Percentiles rank a stretch among this genome's conserved stretches.
Evolutionary conservation across 2,329 filamentous ascomycete genomes (phyloP).

Genomic region (Colletotrichum sp.): DNA sequence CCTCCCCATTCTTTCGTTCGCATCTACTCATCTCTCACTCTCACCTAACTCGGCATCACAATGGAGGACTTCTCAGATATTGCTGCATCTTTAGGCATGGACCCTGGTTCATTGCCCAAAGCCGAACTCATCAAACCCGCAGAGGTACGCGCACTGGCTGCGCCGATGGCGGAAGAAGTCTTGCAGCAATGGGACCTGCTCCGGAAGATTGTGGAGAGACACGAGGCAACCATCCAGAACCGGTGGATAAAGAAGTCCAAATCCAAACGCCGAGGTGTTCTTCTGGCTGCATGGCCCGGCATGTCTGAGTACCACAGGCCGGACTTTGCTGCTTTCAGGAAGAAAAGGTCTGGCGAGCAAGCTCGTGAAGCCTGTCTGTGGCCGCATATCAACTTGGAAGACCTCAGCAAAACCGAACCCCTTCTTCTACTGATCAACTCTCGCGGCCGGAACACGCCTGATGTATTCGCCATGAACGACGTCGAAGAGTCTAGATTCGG

Average conservation of each 20-base stretch:
- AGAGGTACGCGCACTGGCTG: neutral
- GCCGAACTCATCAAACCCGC: neutral
- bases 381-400: slow-evolving; percentile 64
- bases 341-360: neutral
- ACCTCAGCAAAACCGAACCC: slow-evolving; percentile 47
- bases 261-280: slow-evolving; percentile 47
- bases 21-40: neutral
- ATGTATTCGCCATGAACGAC: slow-evolving; percentile 53
- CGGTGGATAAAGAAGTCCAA: slow-evolving; percentile 61
- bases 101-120: neutral
- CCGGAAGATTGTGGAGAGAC: slow-evolving; percentile 48
- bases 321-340: slow-evolving; percentile 45
- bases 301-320: slow-evolving; percentile 57
- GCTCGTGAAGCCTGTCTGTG: slow-evolving; percentile 45
- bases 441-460: slow-evolving; percentile 50
- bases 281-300: slow-evolving; percentile 53
- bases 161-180: slow-evolving; percentile 27
- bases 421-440: slow-evolving; percentile 59
- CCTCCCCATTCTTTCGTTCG: neutral
- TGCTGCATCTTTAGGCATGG: neutral
- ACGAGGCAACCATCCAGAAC: slow-evolving; percentile 56
- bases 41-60: neutral
- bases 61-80: neutral
- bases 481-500: slow-evolving; percentile 36
- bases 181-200: slow-evolving; percentile 39